Evolutionary conservation across 208 protist genomes (phyloP).

Genomic region (Wallacemonas sp.): DNA sequence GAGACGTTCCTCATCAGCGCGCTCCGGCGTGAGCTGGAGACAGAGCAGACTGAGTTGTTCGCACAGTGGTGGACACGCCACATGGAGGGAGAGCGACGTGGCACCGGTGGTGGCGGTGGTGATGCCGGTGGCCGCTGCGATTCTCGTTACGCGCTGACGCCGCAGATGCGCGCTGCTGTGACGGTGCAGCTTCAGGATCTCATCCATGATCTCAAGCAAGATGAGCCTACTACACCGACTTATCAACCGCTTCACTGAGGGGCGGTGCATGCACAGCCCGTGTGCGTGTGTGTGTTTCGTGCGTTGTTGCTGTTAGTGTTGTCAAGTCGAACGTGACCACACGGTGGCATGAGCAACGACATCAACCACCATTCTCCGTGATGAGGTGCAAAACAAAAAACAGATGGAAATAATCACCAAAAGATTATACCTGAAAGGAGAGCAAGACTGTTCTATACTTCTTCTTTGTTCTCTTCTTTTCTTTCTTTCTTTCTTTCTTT

Average conservation of each 20-base stretch:
- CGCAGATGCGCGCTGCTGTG: neutral
- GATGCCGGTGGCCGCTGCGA: too few species aligned
- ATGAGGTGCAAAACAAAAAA: too few species aligned
- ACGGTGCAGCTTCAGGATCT: neutral
- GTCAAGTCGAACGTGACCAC: too few species aligned
- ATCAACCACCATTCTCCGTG: too few species aligned
- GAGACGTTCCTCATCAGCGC: conserved; percentile 9
- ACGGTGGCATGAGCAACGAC: too few species aligned
- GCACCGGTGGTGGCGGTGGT: neutral
- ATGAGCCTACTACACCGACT: too few species aligned
- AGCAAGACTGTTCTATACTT: neutral
- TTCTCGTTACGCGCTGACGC: neutral
- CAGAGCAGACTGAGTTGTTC: neutral
- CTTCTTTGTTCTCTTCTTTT: neutral
- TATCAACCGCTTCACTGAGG: too few species aligned
- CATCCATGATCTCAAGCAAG: neutral
- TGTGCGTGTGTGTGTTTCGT: neutral
- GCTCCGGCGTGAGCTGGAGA: neutral
- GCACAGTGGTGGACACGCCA: neutral
- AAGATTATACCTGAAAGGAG: too few species aligned
- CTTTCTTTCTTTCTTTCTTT: neutral
- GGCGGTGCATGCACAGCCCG: too few species aligned
- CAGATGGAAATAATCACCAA: too few species aligned
- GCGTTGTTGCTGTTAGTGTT: too few species aligned
- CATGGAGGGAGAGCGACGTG: neutral